These are phyloP conservation scores for Acacia pycnantha DNA, from an alignment of 331 rosid genomes.

Conservation along the genomic window DNA sequence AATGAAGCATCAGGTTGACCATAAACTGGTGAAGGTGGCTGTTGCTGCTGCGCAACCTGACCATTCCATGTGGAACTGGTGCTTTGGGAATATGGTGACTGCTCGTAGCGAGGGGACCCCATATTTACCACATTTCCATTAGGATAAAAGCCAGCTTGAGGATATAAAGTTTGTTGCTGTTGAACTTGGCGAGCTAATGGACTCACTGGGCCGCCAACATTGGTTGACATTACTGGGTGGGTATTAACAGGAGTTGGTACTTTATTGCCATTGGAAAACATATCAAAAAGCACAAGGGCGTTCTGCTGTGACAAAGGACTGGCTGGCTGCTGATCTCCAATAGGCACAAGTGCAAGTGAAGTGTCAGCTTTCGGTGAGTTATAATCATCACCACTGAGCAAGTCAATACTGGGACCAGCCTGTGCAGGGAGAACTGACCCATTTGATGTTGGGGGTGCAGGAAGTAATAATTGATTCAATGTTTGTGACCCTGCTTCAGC, in stretches of 20 bases:
- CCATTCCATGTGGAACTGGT: constrained; percentile 79
- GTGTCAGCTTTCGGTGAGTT: constrained; percentile 73
- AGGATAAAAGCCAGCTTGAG: constrained; percentile 59
- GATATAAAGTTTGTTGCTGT: constrained; percentile 58
- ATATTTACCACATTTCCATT: constrained; percentile 61
- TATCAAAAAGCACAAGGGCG: constrained; percentile 84
- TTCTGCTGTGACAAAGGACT: constrained; percentile 68
- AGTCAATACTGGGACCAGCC: constrained; percentile 73
- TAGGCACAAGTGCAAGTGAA: constrained; percentile 89
- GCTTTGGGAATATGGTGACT: constrained; percentile 56
- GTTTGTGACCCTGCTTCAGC: constrained; percentile 63
- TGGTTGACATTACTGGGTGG: constrained; percentile 45
- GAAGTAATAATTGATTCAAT: constrained; percentile 73
- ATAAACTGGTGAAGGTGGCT: constrained; percentile 63
- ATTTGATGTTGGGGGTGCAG: constrained; percentile 70
- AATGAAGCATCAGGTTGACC: constrained; percentile 52
- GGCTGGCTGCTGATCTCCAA: constrained; percentile 65
- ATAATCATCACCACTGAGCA: constrained; percentile 93
- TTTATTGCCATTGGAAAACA: constrained; percentile 63
- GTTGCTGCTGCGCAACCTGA: constrained; percentile 66
- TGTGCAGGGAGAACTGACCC: constrained; percentile 44
- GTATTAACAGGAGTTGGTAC: constrained; percentile 42
- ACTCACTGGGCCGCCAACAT: constrained; percentile 43
- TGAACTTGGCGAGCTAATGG: constrained; percentile 54
- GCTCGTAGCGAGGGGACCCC: constrained; percentile 69